These are phyloP conservation scores for Juncus inflexus DNA, from an alignment of 176 grass and related monocot species.

Conservation along the genomic window DNA sequence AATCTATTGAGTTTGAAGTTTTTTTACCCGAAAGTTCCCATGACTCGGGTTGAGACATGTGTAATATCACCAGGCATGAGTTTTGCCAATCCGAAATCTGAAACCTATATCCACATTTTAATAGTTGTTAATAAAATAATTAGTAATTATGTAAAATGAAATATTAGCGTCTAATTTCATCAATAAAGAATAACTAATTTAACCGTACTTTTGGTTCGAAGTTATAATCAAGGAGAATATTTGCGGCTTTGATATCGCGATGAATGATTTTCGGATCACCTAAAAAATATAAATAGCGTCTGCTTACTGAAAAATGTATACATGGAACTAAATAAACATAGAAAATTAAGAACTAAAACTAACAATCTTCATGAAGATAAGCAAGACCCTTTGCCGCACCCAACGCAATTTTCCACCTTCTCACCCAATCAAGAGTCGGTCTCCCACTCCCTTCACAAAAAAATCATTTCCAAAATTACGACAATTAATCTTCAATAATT, in stretches of 20 bases:
- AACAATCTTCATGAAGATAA: conserved; percentile 86
- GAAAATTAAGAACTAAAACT: conserved; percentile 46
- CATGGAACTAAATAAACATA: neutral
- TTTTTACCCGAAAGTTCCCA: conserved; percentile 76
- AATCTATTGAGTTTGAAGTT: conserved; percentile 3
- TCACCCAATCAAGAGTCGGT: conserved; percentile 55
- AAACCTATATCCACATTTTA: conserved; percentile 40
- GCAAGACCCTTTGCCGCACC: conserved; percentile 78
- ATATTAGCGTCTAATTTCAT: neutral
- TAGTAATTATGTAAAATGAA: neutral
- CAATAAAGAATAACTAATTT: neutral
- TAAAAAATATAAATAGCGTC: conserved; percentile 27
- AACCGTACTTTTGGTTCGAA: conserved; percentile 69
- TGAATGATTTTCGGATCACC: conserved; percentile 86
- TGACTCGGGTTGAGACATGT: conserved; percentile 55
- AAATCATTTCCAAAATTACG: neutral
- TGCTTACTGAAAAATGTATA: neutral
- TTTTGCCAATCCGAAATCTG: conserved; percentile 83
- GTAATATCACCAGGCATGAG: conserved; percentile 42
- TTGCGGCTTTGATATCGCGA: conserved; percentile 79
- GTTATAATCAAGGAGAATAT: conserved; percentile 76
- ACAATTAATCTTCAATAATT: conserved; percentile 3
- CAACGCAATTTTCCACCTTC: conserved; percentile 71
- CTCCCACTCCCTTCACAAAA: conserved; percentile 43
- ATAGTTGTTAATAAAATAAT: neutral